Conservation (phyloP, 306 rosid species). For the Castanea sativa region DNA sequence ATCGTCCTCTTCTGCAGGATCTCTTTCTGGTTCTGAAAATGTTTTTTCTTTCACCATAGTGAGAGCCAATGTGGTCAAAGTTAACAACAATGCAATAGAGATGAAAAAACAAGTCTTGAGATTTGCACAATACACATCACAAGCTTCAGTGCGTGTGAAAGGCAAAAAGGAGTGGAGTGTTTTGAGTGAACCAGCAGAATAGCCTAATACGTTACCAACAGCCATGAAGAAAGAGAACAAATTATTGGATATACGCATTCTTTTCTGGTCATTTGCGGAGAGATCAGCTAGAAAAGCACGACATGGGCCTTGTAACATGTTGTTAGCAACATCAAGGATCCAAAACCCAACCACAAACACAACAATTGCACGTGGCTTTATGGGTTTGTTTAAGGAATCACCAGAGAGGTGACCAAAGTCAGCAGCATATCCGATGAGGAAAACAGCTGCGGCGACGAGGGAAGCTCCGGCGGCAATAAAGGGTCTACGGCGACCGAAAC, state of each 20-base stretch:
- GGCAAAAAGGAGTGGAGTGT: slow-evolving; percentile 49
- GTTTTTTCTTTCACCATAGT: slow-evolving; percentile 44
- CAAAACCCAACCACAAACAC: slow-evolving; percentile 72
- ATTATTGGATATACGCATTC: slow-evolving; percentile 48
- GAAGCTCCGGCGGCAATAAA: slow-evolving; percentile 56
- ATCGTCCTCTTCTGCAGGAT: neutral
- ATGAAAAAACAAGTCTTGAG: slow-evolving; percentile 77
- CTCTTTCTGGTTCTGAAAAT: neutral
- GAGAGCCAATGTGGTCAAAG: slow-evolving; percentile 34
- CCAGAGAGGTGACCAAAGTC: slow-evolving; percentile 68
- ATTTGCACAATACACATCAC: slow-evolving; percentile 77
- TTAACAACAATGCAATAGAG: slow-evolving; percentile 41
- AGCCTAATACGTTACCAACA: slow-evolving; percentile 72
- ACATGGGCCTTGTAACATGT: slow-evolving; percentile 78
- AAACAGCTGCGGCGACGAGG: slow-evolving; percentile 60
- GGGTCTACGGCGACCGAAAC: slow-evolving; percentile 91
- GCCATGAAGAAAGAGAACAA: slow-evolving; percentile 83
- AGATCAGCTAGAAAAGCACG: slow-evolving; percentile 74
- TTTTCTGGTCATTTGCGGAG: slow-evolving; percentile 39
- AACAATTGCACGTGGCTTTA: slow-evolving; percentile 56
- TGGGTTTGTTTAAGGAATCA: slow-evolving; percentile 10
- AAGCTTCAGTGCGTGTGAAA: slow-evolving; percentile 61
- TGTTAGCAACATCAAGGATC: slow-evolving; percentile 81
- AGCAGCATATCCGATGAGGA: slow-evolving; percentile 83
- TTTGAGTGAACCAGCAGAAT: slow-evolving; percentile 63